Conservation (phyloP, 805 yeast species). For the Hanseniaspora thailandica region DNA sequence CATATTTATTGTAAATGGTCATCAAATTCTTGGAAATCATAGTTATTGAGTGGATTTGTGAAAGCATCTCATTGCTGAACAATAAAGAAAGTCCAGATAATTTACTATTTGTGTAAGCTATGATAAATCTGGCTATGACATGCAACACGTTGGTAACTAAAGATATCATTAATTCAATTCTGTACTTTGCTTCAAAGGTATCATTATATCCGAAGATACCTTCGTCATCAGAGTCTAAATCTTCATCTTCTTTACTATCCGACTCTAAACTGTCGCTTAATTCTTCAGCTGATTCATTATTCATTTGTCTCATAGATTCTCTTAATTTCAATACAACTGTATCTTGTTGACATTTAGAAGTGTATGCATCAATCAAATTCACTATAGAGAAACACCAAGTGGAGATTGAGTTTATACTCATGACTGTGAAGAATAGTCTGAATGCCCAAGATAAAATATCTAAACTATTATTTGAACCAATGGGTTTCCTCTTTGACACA, state of each 20-base stretch:
- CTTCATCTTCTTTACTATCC: conserved; percentile 44
- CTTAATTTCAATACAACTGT: conserved; percentile 52
- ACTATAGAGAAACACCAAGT: conserved; percentile 40
- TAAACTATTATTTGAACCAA: neutral
- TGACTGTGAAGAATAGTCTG: neutral
- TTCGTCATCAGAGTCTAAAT: conserved; percentile 14
- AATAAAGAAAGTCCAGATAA: conserved; percentile 32
- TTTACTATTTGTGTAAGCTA: conserved; percentile 36
- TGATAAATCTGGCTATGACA: conserved; percentile 36
- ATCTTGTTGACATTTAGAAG: conserved; percentile 28
- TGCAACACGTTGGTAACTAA: conserved; percentile 39
- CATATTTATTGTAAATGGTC: conserved; percentile 36
- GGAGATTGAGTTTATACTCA: conserved; percentile 19
- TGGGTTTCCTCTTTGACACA: neutral
- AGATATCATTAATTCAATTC: conserved; percentile 47
- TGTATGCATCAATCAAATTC: conserved; percentile 30
- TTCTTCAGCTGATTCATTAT: conserved; percentile 38
- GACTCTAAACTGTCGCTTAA: conserved; percentile 24
- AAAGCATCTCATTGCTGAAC: conserved; percentile 37
- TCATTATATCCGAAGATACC: conserved; percentile 39
- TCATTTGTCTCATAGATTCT: conserved; percentile 58
- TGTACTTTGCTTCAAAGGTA: conserved; percentile 60
- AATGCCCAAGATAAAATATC: neutral
- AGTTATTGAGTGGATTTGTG: conserved; percentile 27
- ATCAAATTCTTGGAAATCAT: conserved; percentile 32